These are phyloP conservation scores for Udeniomyces megalosporus DNA, from an alignment of 768 basidiomycete species.

Conservation along the genomic window DNA sequence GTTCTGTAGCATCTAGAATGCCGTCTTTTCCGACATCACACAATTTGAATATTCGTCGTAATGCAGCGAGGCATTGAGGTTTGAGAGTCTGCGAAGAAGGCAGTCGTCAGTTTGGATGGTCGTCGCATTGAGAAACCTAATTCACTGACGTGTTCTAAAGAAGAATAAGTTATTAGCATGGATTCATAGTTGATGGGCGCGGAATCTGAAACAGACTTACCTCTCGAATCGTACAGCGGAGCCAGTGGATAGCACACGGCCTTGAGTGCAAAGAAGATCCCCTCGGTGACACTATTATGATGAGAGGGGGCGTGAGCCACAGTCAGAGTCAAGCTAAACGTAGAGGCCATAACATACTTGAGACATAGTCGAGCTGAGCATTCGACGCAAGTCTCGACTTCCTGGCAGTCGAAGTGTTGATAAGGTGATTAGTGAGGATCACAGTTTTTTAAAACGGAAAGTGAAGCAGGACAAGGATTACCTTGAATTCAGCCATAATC, in stretches of 20 bases:
- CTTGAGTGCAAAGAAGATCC: conserved; percentile 97
- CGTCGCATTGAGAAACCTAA: too few relatives aligned
- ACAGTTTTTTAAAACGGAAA: neutral
- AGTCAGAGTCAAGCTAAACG: too few relatives aligned
- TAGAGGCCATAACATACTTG: too few relatives aligned
- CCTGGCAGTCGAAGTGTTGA: conserved; percentile 36
- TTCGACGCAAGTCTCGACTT: conserved; percentile 96
- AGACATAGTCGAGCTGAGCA: conserved; percentile 36
- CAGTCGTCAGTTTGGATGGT: neutral
- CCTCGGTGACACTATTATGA: conserved; percentile 88
- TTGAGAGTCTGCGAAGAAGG: conserved; percentile 55
- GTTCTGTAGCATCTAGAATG: conserved; percentile 67
- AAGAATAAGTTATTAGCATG: too few relatives aligned
- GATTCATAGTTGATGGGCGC: too few relatives aligned
- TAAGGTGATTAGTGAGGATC: too few relatives aligned
- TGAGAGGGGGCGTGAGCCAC: too few relatives aligned
- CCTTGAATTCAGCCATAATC: conserved; percentile 99
- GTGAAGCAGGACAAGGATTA: conserved; percentile 22
- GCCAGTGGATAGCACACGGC: conserved; percentile 94
- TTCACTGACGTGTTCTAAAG: conserved; percentile 57
- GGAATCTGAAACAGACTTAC: too few relatives aligned
- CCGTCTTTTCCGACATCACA: conserved; percentile 93
- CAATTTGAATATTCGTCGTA: conserved; percentile 87
- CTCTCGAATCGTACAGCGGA: conserved; percentile 81
- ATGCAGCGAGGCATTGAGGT: conserved; percentile 71